Base-by-base conservation (phyloP, 805 yeast genomes). In the Saturnispora besseyi region DNA sequence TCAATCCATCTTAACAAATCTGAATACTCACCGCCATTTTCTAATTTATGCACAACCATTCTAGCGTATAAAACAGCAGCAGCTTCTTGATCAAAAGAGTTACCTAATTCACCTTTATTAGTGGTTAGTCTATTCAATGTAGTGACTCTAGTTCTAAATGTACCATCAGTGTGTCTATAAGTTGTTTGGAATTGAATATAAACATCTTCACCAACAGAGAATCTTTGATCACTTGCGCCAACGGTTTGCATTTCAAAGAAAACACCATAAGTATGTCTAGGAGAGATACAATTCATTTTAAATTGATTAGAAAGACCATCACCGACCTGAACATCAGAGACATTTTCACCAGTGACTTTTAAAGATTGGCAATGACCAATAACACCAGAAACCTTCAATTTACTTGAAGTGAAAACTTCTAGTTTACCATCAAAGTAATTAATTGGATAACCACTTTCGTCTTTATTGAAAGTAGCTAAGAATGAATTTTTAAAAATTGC, bases 1-100 rank as follows among this genome's bases (percentile, higher is more conserved):
- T 93, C 99, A 54, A 88, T 82, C 97, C 97, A 91, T 67, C 96
- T 76, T 62, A 90, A 76, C 22, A 91, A 86, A 64, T 91, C 98
- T 12, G 95, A 90, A 52, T 67, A 67, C 56, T 68, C 72, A 51
- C 70, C 71, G 41, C 93, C 93, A 60, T 88, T 96, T 61, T 89
- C 96, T 26, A 84, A 77, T 65, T 89, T 89, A 74, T 78, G 84
- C 42, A 91, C 89, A 10, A 96, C 93, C 49, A 91, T 77, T 63
- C 98, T 77, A 1, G 97, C 84, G 82, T 91, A 84, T 52, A 90
- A 71, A 1, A 90, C 97, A 13, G 96, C 95, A 3, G 99, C 96
- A 11, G 97, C 96, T 68, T 93, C 98, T 73, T 93, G 98, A 69
- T 93, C 99, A 66, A 93, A 93, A n/a, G 93, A 61, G 51, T 68